phyloP scores from a whole-genome alignment of 306 rosid genomes.

The Ormosia semicastrata region DNA sequence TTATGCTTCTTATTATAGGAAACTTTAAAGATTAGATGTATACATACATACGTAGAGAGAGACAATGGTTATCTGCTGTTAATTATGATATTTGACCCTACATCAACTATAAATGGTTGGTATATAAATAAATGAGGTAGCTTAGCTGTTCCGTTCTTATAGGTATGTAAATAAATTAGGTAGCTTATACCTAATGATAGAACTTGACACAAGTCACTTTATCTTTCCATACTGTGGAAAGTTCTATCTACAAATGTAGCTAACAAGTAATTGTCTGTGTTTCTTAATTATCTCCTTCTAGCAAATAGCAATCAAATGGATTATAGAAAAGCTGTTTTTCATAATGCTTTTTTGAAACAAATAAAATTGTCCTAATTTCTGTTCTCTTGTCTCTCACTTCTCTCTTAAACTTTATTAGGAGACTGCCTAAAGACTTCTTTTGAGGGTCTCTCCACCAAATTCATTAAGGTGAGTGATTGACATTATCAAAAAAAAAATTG shows the following conservation, averaged over 20 bases:
- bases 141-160: neutral
- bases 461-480: too few species aligned
- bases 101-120: neutral
- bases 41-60: neutral
- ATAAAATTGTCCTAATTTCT: too few species aligned
- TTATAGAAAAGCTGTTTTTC: too few species aligned
- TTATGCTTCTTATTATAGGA: neutral
- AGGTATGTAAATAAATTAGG: neutral
- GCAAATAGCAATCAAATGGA: too few species aligned
- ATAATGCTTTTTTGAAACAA: too few species aligned
- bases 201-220: neutral
- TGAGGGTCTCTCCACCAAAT: too few species aligned
- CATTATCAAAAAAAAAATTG: too few species aligned
- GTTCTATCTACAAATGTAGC: neutral
- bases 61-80: neutral
- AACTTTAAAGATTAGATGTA: neutral
- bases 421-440: too few species aligned
- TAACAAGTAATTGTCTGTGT: neutral
- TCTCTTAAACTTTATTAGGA: too few species aligned
- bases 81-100: neutral
- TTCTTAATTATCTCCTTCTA: neutral
- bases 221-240: neutral
- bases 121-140: neutral
- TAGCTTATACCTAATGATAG: neutral
- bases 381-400: too few species aligned